Evolutionary conservation across 352 stramenopile genomes (phyloP).

Genomic region (Globisporangium viniferum): DNA sequence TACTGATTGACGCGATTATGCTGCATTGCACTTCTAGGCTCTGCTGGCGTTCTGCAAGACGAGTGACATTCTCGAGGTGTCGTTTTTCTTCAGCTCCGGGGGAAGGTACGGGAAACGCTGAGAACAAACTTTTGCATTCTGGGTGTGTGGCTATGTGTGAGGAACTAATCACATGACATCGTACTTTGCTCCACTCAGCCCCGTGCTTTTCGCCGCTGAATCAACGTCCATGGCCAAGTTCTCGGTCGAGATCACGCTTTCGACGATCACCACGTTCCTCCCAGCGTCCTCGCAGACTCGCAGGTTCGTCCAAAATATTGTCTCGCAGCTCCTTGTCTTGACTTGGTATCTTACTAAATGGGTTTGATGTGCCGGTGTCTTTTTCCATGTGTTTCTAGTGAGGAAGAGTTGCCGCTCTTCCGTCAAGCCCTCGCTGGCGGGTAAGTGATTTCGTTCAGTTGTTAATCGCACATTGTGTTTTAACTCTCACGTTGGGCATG

Average conservation of each 20-base stretch:
- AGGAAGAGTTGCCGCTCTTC: slow-evolving; percentile 33
- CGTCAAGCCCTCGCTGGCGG: slow-evolving; percentile 18
- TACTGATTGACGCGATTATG: not conserved
- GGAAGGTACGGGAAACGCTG: slow-evolving; percentile 40
- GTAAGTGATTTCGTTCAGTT: not conserved
- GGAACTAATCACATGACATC: not conserved
- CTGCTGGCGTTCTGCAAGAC: slow-evolving; percentile 78
- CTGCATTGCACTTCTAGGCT: slow-evolving; percentile 20
- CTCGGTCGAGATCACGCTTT: slow-evolving; percentile 76
- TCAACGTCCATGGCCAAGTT: slow-evolving; percentile 70
- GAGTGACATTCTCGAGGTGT: slow-evolving; percentile 68
- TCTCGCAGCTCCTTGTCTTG: not conserved
- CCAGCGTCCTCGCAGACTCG: slow-evolving; percentile 55
- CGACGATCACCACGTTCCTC: slow-evolving; percentile 78
- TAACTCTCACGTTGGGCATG: not conserved
- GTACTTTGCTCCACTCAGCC: slow-evolving; percentile 25
- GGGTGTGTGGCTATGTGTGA: slow-evolving; percentile 3
- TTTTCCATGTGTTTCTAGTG: slow-evolving; percentile 11
- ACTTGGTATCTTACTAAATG: not conserved
- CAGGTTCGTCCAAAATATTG: slow-evolving; percentile 21
- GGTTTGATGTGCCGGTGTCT: not conserved
- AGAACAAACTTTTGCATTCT: not conserved
- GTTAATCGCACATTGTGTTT: not conserved
- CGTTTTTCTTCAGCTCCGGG: slow-evolving; percentile 65
- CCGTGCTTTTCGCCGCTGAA: slow-evolving; percentile 69